Conservation (phyloP, 2,329 filamentous ascomycete genomes). For the Fusarium siculi region DNA sequence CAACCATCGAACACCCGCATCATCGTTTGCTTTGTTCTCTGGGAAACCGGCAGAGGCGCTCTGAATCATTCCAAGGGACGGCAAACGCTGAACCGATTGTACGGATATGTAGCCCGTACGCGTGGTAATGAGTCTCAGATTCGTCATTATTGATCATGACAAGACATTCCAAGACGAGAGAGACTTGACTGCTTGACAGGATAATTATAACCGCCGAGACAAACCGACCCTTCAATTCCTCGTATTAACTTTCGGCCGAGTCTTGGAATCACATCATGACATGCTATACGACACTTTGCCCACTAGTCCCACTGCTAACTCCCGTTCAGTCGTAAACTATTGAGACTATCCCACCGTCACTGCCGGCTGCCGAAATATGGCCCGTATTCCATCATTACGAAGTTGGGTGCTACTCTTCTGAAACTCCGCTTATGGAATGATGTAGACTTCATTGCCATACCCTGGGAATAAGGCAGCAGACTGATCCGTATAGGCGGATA, state of each 20-base stretch:
- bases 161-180: background rate
- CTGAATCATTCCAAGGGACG: constrained; percentile 10
- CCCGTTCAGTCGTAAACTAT: constrained; percentile 6
- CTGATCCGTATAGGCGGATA: too few relatives aligned
- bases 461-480: too few relatives aligned
- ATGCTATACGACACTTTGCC: constrained; percentile 13
- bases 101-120: background rate
- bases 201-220: background rate
- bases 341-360: constrained; percentile 43
- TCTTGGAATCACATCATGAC: background rate
- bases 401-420: constrained; percentile 10
- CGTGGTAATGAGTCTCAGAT: background rate
- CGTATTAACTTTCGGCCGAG: constrained; percentile 24
- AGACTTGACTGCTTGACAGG: background rate
- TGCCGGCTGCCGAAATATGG: constrained; percentile 32
- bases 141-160: constrained; percentile 7
- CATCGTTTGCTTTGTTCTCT: constrained; percentile 8
- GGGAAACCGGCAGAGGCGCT: constrained; percentile 4
- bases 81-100: background rate
- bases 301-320: constrained; percentile 44
- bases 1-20: constrained; percentile 66
- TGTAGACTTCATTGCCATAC: constrained; percentile 46
- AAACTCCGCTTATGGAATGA: constrained; percentile 45
- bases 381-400: constrained; percentile 43
- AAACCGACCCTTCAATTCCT: constrained; percentile 6